Percentiles rank a stretch among this genome's conserved stretches.
Conservation (phyloP, 192 early-diverging fungal genomes). For the Coemansia sp. region DNA sequence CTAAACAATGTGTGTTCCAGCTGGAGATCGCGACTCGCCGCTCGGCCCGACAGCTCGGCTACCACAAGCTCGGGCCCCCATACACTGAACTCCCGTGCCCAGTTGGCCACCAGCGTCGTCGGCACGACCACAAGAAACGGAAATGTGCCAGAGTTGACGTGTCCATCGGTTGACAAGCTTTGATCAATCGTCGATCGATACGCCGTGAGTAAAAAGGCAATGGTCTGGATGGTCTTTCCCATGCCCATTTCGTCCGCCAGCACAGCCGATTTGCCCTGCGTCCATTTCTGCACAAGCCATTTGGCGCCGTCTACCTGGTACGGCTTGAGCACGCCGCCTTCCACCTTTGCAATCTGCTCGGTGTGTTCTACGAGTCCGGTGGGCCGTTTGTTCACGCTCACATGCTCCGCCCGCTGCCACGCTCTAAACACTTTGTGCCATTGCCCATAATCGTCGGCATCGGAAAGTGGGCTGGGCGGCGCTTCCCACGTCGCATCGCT, state of each 20-base stretch:
- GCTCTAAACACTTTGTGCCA: conserved; percentile 16
- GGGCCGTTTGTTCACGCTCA: conserved; percentile 22
- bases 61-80: conserved; percentile 95
- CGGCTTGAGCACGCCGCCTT: conserved; percentile 77
- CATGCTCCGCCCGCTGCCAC: conserved; percentile 18
- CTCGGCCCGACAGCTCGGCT: conserved; percentile 77
- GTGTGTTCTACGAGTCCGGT: background rate
- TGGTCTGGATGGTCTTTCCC: conserved; percentile 96
- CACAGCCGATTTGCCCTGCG: conserved; percentile 81
- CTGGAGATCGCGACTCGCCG: conserved; percentile 62
- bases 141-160: too few species aligned
- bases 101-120: conserved; percentile 85
- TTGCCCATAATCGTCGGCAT: conserved; percentile 8
- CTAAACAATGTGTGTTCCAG: conserved; percentile 33
- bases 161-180: too few species aligned
- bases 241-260: conserved; percentile 93
- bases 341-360: conserved; percentile 67
- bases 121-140: conserved; percentile 95
- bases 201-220: conserved; percentile 80
- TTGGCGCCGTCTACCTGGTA: conserved; percentile 92
- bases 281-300: conserved; percentile 91
- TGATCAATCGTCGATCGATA: conserved; percentile 51
- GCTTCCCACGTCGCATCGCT: conserved; percentile 37
- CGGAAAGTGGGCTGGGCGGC: conserved; percentile 26
- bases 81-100: conserved; percentile 84